A percentile compares a stretch with the other conserved stretches of the same genome.
Conservation (phyloP, 441 rosid genomes). For the Bruguiera hainesii region DNA sequence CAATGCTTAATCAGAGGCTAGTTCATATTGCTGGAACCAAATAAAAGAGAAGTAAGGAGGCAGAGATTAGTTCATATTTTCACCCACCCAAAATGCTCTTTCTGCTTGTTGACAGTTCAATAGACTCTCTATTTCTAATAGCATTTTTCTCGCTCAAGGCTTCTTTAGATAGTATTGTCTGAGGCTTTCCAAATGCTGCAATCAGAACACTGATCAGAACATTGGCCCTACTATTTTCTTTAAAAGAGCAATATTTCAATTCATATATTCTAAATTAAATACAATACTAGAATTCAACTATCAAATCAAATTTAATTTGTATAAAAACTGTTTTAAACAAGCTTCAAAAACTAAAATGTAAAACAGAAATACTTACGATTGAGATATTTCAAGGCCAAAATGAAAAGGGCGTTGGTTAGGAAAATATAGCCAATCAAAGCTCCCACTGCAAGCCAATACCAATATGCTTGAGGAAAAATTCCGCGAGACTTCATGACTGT, state of each 20-base stretch:
- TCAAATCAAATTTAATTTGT: too few relatives aligned
- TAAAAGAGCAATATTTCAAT: too few relatives aligned
- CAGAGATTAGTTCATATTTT: not conserved
- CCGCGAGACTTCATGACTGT: conserved; percentile 57
- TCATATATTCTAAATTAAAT: too few relatives aligned
- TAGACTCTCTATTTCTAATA: conserved; percentile 25
- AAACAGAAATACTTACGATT: conserved; percentile 46
- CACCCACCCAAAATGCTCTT: conserved; percentile 9
- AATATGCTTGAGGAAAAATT: conserved; percentile 55
- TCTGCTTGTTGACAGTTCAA: conserved; percentile 29
- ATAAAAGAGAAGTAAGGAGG: not conserved
- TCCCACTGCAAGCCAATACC: conserved; percentile 86
- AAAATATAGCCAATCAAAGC: conserved; percentile 55
- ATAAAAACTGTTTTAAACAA: too few relatives aligned
- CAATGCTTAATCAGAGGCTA: conserved; percentile 5
- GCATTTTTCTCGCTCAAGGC: conserved; percentile 39
- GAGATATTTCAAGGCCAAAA: conserved; percentile 57
- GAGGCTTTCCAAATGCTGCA: conserved; percentile 63
- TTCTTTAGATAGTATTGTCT: conserved; percentile 48
- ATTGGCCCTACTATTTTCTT: not conserved
- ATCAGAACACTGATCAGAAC: conserved; percentile 15
- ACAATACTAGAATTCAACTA: too few relatives aligned
- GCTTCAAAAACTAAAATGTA: not conserved
- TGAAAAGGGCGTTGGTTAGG: conserved; percentile 62
- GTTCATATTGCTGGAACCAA: not conserved